Base-by-base conservation (phyloP, 257 asterid genomes). In the Galeopsis tetrahit region DNA sequence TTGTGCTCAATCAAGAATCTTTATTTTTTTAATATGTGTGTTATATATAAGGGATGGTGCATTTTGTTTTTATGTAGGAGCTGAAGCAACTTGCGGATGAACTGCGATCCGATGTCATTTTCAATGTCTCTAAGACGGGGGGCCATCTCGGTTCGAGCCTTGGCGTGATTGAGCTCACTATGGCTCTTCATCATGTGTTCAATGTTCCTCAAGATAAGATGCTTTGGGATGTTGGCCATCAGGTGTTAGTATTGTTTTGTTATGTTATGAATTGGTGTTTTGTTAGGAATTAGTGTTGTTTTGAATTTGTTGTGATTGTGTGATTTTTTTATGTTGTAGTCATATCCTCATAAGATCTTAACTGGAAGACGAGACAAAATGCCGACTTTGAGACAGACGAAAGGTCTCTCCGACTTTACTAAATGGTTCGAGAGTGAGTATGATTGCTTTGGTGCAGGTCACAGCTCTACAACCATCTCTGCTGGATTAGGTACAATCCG, bases 91-190 rank as follows among this genome's bases (percentile, higher is more conserved):
- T 90, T 56, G 90, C 91, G 1, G 93, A 85, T 48, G 97, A 90
- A 68, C 69, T 88, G 33, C 83, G 97, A 6, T 88, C 96, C 5
- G 91, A 90, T 72, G 86, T 88, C 34, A 86, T 90, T 44, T 90
- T 90, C 79, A 90, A 90, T 67, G 93, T 90, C 80, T 88, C 97
- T 2, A 90, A 88, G 66, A 90, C 96, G 0, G 97, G 96, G 17
- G 96, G 93, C 13, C 96, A 90, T 85, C 96, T 90, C 62, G 97
- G 96, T 38, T 90, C 97, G 1, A 88, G 90, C 75, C 91, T 90
- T 6, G 97, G 97, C 40, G 97, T 90, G 64, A 77, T 88, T 63
- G 97, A 90, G 83, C 93, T 90, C 10, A 90, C 97, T 0, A 90
- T 90, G 74, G 93, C 97, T 39, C 96, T 90, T 73, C 97, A 90